Percentiles rank a stretch among this genome's conserved stretches.
These are phyloP conservation scores for Coleophoma cylindrospora DNA, from an alignment of 2,329 filamentous ascomycete species.

Conservation along the genomic window DNA sequence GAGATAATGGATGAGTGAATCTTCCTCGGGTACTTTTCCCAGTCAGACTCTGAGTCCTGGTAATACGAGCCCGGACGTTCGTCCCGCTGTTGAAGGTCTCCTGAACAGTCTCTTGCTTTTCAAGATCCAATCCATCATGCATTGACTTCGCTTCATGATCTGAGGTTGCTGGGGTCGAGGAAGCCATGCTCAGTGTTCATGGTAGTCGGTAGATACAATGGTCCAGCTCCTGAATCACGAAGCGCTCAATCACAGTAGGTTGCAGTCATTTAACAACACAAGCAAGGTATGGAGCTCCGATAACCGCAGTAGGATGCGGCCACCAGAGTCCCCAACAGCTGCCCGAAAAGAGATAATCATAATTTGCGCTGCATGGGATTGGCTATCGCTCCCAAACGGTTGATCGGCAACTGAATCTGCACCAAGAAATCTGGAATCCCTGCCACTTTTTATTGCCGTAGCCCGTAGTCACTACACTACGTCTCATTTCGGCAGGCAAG, in stretches of 20 bases:
- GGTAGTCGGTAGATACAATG: neutral
- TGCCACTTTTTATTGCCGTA: neutral
- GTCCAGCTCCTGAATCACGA: neutral
- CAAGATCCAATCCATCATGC: constrained; percentile 4
- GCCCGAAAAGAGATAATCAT: no score
- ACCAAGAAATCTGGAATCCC: neutral
- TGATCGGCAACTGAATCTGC: neutral
- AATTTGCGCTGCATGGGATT: neutral
- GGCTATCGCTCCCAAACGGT: neutral
- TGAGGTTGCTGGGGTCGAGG: neutral
- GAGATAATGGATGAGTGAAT: constrained; percentile 19
- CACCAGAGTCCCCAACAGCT: neutral
- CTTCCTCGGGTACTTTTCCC: constrained; percentile 5
- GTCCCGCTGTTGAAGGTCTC: neutral
- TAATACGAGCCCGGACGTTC: constrained; percentile 1
- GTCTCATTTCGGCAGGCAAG: neutral
- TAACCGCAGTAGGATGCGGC: neutral
- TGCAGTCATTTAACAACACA: no score
- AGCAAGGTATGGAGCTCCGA: neutral
- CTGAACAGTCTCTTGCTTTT: constrained; percentile 2
- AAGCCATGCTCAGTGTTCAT: neutral
- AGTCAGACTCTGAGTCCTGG: constrained; percentile 14
- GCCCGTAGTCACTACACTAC: neutral
- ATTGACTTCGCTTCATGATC: neutral
- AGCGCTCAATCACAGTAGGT: no score